Evolutionary conservation across 2,329 filamentous ascomycete genomes (phyloP), one percentile per base, ranked within the genome.

Genomic region (Onygenales sp.): DNA sequence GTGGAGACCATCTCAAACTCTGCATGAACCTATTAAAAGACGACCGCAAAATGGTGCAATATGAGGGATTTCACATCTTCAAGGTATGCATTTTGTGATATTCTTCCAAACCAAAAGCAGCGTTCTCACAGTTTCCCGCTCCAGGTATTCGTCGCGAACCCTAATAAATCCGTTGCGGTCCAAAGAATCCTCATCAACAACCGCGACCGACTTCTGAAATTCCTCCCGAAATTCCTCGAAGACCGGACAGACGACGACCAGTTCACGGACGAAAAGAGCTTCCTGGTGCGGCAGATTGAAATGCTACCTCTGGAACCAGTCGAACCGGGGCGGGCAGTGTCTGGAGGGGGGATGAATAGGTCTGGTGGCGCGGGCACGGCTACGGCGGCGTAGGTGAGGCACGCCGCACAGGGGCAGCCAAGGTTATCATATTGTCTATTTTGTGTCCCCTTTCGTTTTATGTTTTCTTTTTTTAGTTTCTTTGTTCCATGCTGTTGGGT

Each of bases 21-120:
- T 93, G 91, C 74, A 98, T 98, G 93, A 97, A 95, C 70, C 78
- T 98, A 55, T 76, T 98, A 56, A 85, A 90, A 61, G 93, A 97
- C 69, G 92, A 97, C 70, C 83, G 92, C 61, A 93, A 95, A 71
- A 98, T 98, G 91, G 93, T 98, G 57, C 93, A 97, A 71, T 98
- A 98, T 68, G 93, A 98, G 70, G 93, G 91, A 6, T 98, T 98
- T 69, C 93, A 98, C 68, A 92, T 98, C 42, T 98, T 98, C 80
- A 98, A 98, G 77, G 81, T 83, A 64, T 56, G 62, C 55, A 33
- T 27, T 32, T n/a, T 10, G 17, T 42, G 21, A 45, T 9, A 17
- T 27, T 40, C 49, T 49, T 43, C 39, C 8, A n/a, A n/a, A 33
- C 34, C 34, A 37, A 37, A 42, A 33, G 14, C 34, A 9, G 43